Percentiles rank a stretch among this genome's conserved stretches.
These are phyloP conservation scores for Echinosophora koreensis DNA, from an alignment of 306 rosid species.

Conservation along the genomic window DNA sequence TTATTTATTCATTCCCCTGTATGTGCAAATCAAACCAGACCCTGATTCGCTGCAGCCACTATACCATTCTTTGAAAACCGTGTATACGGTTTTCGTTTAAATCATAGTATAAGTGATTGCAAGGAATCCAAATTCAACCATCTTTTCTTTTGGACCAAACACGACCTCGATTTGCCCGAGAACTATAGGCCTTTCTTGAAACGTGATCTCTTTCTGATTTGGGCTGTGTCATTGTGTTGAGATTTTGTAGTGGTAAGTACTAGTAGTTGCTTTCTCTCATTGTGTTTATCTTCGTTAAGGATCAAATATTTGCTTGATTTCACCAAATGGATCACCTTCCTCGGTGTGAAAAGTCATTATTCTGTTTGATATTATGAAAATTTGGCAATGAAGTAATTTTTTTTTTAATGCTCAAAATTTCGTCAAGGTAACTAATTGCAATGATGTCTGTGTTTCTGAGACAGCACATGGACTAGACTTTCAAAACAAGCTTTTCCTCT, in stretches of 20 bases:
- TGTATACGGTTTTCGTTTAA: too few species aligned
- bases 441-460: conserved; percentile 5
- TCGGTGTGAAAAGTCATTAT: not conserved
- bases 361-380: not conserved
- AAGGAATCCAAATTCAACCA: too few species aligned
- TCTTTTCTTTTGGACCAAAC: conserved; percentile 5
- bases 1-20: conserved; percentile 1
- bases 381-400: not conserved
- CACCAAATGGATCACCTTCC: conserved; percentile 6
- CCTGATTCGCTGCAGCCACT: too few species aligned
- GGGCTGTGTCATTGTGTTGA: not conserved
- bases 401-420: not conserved
- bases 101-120: too few species aligned
- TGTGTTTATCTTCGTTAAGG: conserved; percentile 7
- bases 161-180: not conserved
- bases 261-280: conserved; percentile 26
- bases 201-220: not conserved
- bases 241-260: conserved; percentile 8
- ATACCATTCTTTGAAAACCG: too few species aligned
- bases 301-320: conserved; percentile 11
- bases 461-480: conserved; percentile 16
- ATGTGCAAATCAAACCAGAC: not conserved
- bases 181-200: not conserved
- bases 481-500: conserved; percentile 9
- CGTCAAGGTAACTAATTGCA: not conserved